phyloP scores from a whole-genome alignment of 768 basidiomycete species.

The Suillus americanus region DNA sequence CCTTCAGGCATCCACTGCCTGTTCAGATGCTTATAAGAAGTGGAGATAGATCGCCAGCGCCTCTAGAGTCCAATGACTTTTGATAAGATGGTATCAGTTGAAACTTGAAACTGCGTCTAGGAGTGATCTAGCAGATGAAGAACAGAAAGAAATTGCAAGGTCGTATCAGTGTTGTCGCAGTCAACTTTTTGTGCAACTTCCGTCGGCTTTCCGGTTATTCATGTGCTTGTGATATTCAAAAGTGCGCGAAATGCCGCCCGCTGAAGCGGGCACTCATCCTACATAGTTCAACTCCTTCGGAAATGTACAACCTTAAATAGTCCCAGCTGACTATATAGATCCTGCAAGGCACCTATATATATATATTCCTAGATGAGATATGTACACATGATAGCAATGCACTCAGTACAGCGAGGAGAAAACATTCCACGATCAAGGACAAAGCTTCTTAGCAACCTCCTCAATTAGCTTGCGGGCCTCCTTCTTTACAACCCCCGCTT shows the following conservation, averaged over 20 bases:
- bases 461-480: conserved; percentile 64
- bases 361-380: neutral
- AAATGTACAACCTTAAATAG: neutral
- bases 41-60: conserved; percentile 15
- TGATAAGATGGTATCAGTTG: conserved; percentile 4
- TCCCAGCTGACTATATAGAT: neutral
- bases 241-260: neutral
- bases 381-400: conserved; percentile 4
- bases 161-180: neutral
- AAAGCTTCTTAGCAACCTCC: conserved; percentile 56
- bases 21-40: conserved; percentile 9
- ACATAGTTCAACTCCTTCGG: neutral
- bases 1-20: conserved; percentile 11
- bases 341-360: neutral
- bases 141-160: neutral
- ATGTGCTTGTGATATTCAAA: conserved; percentile 5
- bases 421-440: conserved; percentile 17
- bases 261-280: neutral
- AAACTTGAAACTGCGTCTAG: neutral
- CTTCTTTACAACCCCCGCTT: conserved; percentile 56
- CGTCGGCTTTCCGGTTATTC: conserved; percentile 12
- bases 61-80: neutral
- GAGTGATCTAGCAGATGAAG: neutral
- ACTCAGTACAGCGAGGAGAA: neutral
- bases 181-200: conserved; percentile 1